Evolutionary conservation across 805 yeast species (phyloP), one percentile per base, ranked within the genome.

Genomic region (Candida maris): DNA sequence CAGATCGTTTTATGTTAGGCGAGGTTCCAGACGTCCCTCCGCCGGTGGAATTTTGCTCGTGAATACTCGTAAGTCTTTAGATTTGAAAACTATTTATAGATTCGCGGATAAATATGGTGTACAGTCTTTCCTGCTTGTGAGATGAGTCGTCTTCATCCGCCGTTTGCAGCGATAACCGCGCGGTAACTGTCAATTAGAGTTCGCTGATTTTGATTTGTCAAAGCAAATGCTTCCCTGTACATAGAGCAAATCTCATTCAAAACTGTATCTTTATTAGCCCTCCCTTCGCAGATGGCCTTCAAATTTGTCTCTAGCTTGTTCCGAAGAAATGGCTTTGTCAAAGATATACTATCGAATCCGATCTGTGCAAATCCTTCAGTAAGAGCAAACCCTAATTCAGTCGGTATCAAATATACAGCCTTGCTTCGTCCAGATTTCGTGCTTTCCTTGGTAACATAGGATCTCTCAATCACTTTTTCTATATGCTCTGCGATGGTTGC

Each of bases 401-500:
- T 80, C 0, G 99, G 98, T 5, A 82, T 64, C 10, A 93, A 60
- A 33, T 68, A 65, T 1, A 63, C 62, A 17, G 65, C 64, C 29
- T 62, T 62, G 4, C 46, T 45, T 41, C 61, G 67, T 7, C 69
- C 65, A 30, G 67, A 27, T 5, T 62, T 54, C 29, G 59, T 64
- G 35, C 57, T 62, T 13, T 46, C 47, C 45, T 71, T 78, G 13
- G 59, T 62, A 4, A 85, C 75, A 51, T 89, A 94, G 14, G 78
- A 77, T 35, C 98, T 63, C 8, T 59, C 58, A 19, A 73, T 62
- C 28, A 93, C 79, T 54, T 85, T 89, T 39, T 84, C 88, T 25
- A 93, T 93, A 60, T 93, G 99, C 28, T 93, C 98, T 0, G 97
- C 98, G 61, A 93, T 94, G 0, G 99, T 93, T 1, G 99, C 99